Percentiles rank a stretch among this genome's conserved stretches.
Evolutionary conservation across 2,329 filamentous ascomycete species (phyloP).

Genomic region (Cladophialophora bantiana): DNA sequence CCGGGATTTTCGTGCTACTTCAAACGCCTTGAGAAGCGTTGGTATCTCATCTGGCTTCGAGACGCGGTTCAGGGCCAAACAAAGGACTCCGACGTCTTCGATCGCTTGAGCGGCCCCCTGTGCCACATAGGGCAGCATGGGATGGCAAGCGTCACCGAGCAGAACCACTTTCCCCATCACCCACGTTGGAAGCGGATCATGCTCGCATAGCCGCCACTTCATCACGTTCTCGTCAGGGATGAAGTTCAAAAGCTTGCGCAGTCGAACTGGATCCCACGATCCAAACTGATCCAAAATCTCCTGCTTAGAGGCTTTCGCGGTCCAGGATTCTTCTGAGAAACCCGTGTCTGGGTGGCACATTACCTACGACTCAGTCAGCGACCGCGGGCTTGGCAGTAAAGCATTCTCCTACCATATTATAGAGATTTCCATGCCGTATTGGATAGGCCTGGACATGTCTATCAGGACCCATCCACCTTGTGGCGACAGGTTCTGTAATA

Average conservation of each 20-base stretch:
- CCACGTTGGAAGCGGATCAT: conserved; percentile 53
- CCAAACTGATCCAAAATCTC: conserved; percentile 52
- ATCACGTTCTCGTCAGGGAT: conserved; percentile 12
- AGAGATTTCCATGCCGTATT: conserved; percentile 41
- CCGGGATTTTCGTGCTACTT: conserved; percentile 1
- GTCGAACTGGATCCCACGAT: not conserved
- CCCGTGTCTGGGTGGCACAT: conserved; percentile 40
- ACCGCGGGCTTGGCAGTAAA: conserved; percentile 25
- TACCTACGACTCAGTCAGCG: conserved; percentile 24
- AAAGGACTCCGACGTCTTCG: conserved; percentile 52
- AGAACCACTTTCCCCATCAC: conserved; percentile 54
- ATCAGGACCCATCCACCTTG: conserved; percentile 44
- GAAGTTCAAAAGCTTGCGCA: conserved; percentile 7
- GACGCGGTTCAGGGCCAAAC: conserved; percentile 3
- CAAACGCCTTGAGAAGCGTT: conserved; percentile 4
- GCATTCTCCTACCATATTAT: conserved; percentile 40
- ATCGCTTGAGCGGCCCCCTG: conserved; percentile 53
- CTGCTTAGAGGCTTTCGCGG: conserved; percentile 4
- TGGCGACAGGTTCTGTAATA: conserved; percentile 40
- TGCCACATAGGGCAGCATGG: conserved; percentile 62
- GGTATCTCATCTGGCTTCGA: not conserved
- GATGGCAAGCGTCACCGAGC: conserved; percentile 51
- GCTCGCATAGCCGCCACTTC: conserved; percentile 3
- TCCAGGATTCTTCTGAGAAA: conserved; percentile 22
- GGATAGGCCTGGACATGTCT: conserved; percentile 43